phyloP scores from a whole-genome alignment of 78 protist species.

The Emiliania huxleyi region DNA sequence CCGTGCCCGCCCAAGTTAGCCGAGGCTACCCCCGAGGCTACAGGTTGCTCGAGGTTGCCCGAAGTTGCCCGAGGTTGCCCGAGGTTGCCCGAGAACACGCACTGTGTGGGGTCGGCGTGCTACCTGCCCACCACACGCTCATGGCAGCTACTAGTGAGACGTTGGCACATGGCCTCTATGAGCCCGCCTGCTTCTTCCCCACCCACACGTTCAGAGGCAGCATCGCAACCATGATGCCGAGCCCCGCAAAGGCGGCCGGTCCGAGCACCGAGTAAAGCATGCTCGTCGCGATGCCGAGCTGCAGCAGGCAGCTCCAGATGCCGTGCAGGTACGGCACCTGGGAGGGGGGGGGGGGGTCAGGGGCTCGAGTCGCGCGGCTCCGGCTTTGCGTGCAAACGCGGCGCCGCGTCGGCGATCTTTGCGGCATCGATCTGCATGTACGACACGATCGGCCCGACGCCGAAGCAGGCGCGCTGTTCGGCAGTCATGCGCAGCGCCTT shows the following conservation, averaged over 20 bases:
- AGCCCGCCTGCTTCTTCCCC: not conserved
- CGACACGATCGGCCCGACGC: not conserved
- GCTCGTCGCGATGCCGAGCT: not conserved
- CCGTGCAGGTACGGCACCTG: not conserved
- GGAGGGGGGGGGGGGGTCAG: no score
- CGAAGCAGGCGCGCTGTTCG: not conserved
- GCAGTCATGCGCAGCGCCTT: not conserved
- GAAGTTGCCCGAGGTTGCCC: no score
- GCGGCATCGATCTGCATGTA: conserved; percentile 20
- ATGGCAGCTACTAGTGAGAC: no score
- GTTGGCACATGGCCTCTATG: no score
- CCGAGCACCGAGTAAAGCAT: not conserved
- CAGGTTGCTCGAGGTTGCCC: no score
- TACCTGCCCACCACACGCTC: no score
- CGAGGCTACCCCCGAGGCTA: no score
- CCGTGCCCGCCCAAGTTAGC: no score
- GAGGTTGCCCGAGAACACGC: no score
- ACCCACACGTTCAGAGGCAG: not conserved
- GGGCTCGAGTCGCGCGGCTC: no score
- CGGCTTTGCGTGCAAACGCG: not conserved
- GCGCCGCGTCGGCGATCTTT: not conserved
- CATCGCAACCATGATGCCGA: not conserved
- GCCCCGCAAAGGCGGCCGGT: not conserved
- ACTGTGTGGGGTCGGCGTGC: no score
- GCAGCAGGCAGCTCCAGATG: not conserved